Base-by-base conservation (phyloP, 2,329 filamentous ascomycete genomes). In the Echinosphaeria canescens region DNA sequence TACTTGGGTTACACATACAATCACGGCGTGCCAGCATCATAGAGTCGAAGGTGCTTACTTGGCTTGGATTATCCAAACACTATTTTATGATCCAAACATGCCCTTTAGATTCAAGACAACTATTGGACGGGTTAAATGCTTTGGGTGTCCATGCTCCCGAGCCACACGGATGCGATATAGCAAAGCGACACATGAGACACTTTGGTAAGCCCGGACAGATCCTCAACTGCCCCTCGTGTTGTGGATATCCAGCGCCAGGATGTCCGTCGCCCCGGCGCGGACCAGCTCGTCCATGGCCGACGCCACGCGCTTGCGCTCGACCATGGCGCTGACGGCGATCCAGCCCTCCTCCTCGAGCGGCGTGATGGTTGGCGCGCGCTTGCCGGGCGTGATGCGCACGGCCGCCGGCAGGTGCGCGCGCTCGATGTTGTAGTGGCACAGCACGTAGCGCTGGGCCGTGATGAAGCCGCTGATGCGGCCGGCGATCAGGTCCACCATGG, bases 271-370 rank as follows among this genome's bases (percentile, higher is more conserved):
- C 3, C 82, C 82, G 15, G 75, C 62, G 40, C 62, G 66, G 17
- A 62, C 70, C 43, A 92, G 47, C 38, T 79, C 63, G 47, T 93
- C 84, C 84, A 93, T 93, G 20, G 76, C 78, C 5, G 67, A 57
- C 3, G 82, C 82, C 42, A 91, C 75, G 41, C 65, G 64, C 55
- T 80, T 85, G 56, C 80, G 79, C 56, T 81, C 72, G 5, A 92
- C 84, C 85, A 95, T 95, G 26, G 73, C 72, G 44, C 71, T 80
- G 34, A 95, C 75, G n/a, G 85, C 84, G 19, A 93, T 81, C 85
- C 85, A 95, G 28, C 73, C 78, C 29, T 80, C 69, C 42, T 80
- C 76, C 37, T 93, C 85, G 3, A 98, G 59, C 11, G 75, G 59
- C n/a, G 78, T 93, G 38, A 95, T 63, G 3, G 85, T 95, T 3